Conservation (phyloP, 140 eudicot species). For the Stevia rebaudiana region DNA sequence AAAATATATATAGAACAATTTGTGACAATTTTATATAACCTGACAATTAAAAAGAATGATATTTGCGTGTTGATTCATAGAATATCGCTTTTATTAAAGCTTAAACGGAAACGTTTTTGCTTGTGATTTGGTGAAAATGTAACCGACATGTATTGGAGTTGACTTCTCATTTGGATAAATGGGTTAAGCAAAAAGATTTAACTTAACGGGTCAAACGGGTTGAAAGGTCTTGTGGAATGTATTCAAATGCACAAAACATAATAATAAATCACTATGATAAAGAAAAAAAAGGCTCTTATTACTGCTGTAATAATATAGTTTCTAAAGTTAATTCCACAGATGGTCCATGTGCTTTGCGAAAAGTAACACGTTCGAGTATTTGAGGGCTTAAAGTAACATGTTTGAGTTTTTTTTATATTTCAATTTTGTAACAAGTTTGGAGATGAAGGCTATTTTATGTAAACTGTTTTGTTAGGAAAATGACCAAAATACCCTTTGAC, state of each 20-base stretch:
- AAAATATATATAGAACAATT: background rate
- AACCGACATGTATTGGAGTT: background rate
- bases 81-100: background rate
- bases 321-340: too few species aligned
- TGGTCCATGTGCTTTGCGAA: too few species aligned
- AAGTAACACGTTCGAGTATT: too few species aligned
- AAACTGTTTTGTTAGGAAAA: too few species aligned
- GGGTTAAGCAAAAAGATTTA: background rate
- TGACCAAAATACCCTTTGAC: too few species aligned
- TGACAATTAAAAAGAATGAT: background rate
- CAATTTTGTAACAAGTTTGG: too few species aligned
- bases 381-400: too few species aligned
- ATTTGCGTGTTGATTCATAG: background rate
- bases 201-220: background rate
- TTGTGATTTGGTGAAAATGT: background rate
- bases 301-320: background rate
- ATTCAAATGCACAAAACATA: background rate
- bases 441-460: too few species aligned
- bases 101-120: background rate
- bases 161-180: background rate
- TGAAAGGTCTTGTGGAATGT: background rate
- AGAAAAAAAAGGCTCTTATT: background rate
- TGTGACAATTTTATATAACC: background rate
- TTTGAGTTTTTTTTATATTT: too few species aligned
- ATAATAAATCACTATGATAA: background rate